phyloP scores from a whole-genome alignment of 768 basidiomycete species.

The Auricularia sp. region DNA sequence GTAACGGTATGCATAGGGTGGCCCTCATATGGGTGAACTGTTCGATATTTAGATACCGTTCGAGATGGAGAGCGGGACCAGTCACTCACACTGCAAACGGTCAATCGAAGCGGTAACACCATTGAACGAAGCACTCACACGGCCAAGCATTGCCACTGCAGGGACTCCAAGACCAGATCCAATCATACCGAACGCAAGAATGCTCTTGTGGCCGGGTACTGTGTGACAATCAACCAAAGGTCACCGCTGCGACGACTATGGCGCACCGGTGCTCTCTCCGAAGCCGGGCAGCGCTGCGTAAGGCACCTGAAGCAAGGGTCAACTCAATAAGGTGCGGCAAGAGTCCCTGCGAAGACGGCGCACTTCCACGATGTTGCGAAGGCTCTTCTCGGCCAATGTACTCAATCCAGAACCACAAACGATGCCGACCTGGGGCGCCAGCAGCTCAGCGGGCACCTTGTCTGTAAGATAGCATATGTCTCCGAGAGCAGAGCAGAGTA shows the following conservation, averaged over 20 bases:
- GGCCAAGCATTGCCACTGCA: slow-evolving; percentile 83
- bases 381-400: slow-evolving; percentile 48
- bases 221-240: neutral
- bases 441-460: slow-evolving; percentile 25
- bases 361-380: slow-evolving; percentile 38
- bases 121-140: slow-evolving; percentile 35
- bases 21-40: slow-evolving; percentile 75
- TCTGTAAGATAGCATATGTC: slow-evolving; percentile 11
- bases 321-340: neutral
- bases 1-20: slow-evolving; percentile 57
- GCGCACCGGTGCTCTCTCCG: slow-evolving; percentile 60
- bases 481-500: neutral
- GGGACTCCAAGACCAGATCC: slow-evolving; percentile 56
- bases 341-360: neutral
- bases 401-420: slow-evolving; percentile 82
- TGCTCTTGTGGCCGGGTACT: slow-evolving; percentile 78
- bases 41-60: slow-evolving; percentile 9
- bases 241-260: slow-evolving; percentile 9
- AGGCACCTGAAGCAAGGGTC: slow-evolving; percentile 31
- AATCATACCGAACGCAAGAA: slow-evolving; percentile 71
- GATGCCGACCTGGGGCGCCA: slow-evolving; percentile 62
- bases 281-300: slow-evolving; percentile 69
- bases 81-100: neutral
- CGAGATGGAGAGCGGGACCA: neutral
- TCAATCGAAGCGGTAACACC: neutral